Base-by-base conservation (phyloP, 2,329 filamentous ascomycete species). In the Parasarocladium wereldwijsianum region DNA sequence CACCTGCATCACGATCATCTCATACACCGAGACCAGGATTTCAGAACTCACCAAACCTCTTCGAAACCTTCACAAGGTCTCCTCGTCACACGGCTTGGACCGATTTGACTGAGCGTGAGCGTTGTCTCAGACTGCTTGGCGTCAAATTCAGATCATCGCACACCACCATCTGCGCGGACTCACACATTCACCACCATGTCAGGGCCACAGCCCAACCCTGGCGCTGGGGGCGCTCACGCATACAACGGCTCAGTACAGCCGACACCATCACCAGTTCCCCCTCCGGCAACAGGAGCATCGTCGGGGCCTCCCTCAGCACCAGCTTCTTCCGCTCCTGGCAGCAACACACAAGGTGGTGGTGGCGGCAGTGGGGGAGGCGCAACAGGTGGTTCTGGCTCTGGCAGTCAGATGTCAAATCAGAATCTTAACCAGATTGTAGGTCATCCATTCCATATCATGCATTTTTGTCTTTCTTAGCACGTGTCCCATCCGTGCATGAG, bases 361-460 rank as follows among this genome's bases (percentile, higher is more conserved):
- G 29, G 37, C 19, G 33, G 45, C 15, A 18, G 21, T 24, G 25
- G 29, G 8, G 20, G 28, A 16, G 40, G 43, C 6, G 45, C 57
- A 12, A 40, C 54, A 5, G 36, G 24, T 10, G 33, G 29, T 14
- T 22, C 26, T 9, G 34, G 32, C 9, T 44, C 55, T 5, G 44
- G 43, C 6, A 39, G 43, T 13, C 51, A 57, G 8, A 76, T 84
- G 56, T 84, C 79, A 3, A 84, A 87, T 38, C 83, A 92, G 45
- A 93, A 94, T 47, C 55, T 94, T 2, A 96, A 96, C 45, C 85
- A 93, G 43, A 96, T 96, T 54, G 87, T 94, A 67, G 69, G 86
- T 60, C 17, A 9, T 63, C 26, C n/a, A n/a, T n/a, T n/a, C n/a
- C n/a, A n/a, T n/a, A n/a, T n/a, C n/a, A 21, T 21, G 19, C 19